Evolutionary conservation across 768 basidiomycete genomes (phyloP).

Genomic region (Lactarius sp.): DNA sequence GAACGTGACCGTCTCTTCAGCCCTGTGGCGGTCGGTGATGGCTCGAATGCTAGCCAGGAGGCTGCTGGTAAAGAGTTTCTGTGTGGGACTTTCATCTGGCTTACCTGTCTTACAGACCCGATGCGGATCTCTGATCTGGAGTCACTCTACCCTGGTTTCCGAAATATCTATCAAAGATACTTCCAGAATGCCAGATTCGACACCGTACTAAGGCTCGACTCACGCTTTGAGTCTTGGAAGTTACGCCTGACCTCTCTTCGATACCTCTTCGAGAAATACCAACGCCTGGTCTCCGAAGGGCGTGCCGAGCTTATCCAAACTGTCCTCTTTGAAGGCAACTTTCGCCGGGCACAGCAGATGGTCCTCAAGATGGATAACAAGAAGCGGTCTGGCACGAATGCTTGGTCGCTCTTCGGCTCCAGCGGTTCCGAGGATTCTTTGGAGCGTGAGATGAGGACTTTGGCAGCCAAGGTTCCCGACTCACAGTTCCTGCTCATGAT

Average conservation of each 20-base stretch:
- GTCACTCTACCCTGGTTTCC: background rate
- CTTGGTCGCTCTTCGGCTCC: background rate
- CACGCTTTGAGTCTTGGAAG: background rate
- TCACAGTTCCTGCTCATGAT: constrained; percentile 10
- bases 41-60: background rate
- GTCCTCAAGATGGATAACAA: background rate
- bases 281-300: background rate
- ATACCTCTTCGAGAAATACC: background rate
- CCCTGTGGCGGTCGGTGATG: background rate
- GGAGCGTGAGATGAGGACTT: constrained; percentile 4
- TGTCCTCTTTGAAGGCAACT: background rate
- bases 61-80: background rate
- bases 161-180: background rate
- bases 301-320: background rate
- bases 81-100: background rate
- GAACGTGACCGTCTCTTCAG: background rate
- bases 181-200: background rate
- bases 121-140: background rate
- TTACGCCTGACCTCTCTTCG: background rate
- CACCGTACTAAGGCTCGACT: background rate
- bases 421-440: background rate
- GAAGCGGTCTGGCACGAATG: background rate
- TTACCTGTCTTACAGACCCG: background rate
- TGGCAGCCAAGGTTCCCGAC: background rate
- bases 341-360: background rate